Evolutionary conservation across 192 early-diverging fungal genomes (phyloP).

Genomic region (Coemansia sp.): DNA sequence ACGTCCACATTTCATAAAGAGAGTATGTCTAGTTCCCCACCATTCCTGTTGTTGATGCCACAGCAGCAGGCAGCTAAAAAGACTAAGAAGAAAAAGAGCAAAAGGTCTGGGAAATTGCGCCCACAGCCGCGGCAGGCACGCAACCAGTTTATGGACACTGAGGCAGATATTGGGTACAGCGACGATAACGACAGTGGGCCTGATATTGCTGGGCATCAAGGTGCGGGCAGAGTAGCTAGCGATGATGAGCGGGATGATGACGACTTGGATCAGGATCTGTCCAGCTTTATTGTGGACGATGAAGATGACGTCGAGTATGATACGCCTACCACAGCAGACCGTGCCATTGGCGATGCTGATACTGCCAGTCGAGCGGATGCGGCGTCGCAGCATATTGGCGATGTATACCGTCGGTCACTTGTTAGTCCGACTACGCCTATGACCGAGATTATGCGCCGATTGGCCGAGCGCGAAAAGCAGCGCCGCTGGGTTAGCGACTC

Average conservation of each 20-base stretch:
- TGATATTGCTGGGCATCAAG: neutral
- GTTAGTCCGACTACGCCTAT: conserved; percentile 32
- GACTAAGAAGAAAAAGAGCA: conserved; percentile 2
- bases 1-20: neutral
- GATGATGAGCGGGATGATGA: conserved; percentile 39
- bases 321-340: conserved; percentile 6
- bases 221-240: conserved; percentile 6
- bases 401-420: conserved; percentile 44
- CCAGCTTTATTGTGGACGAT: conserved; percentile 51
- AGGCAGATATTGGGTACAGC: conserved; percentile 41
- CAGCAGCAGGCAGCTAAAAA: conserved; percentile 4
- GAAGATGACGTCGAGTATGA: conserved; percentile 46
- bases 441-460: conserved; percentile 31
- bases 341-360: neutral
- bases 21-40: too few relatives aligned
- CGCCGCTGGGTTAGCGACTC: conserved; percentile 51
- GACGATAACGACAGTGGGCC: conserved; percentile 21
- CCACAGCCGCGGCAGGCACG: conserved; percentile 6
- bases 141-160: conserved; percentile 41
- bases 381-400: conserved; percentile 24
- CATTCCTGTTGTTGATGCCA: neutral
- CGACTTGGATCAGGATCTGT: conserved; percentile 39
- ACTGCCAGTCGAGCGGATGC: conserved; percentile 4
- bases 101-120: conserved; percentile 1
- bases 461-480: conserved; percentile 49